Conservation (phyloP, 1,284 basidiomycete genomes). For the Tilletia setariae region DNA sequence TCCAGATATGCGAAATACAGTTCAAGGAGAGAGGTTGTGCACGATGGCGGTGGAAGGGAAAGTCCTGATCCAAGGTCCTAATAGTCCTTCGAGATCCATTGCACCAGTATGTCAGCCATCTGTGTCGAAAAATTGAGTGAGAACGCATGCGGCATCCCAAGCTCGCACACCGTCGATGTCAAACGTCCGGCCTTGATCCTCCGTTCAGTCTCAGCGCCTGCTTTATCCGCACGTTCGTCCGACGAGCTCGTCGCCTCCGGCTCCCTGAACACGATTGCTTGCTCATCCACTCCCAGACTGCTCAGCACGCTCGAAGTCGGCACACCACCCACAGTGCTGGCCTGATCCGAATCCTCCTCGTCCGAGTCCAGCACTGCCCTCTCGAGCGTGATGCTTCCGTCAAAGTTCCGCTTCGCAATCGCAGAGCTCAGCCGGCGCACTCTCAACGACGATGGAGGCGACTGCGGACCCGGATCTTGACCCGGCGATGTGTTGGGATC, state of each 20-base stretch:
- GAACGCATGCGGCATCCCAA: constrained; percentile 42
- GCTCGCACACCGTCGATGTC: constrained; percentile 31
- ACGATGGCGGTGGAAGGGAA: neutral
- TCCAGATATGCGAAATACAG: no score
- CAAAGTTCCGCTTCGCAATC: neutral
- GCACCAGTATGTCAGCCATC: constrained; percentile 8
- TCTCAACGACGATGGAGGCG: constrained; percentile 1
- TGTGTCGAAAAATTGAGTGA: constrained; percentile 21
- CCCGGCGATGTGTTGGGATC: neutral
- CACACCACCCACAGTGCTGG: neutral
- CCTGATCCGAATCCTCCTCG: constrained; percentile 2
- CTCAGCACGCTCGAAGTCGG: neutral
- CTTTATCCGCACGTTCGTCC: neutral
- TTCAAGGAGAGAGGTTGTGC: no score
- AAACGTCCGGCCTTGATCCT: constrained; percentile 15
- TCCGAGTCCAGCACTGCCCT: constrained; percentile 8
- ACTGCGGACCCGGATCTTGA: neutral
- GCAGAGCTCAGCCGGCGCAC: constrained; percentile 7
- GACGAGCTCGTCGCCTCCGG: neutral
- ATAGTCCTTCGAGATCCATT: constrained; percentile 12
- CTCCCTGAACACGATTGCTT: neutral
- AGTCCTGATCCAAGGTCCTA: neutral
- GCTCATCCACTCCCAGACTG: neutral
- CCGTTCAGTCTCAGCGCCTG: neutral
- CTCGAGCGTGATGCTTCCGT: constrained; percentile 2